phyloP scores from a whole-genome alignment of 306 rosid species.

The Quercus alba region DNA sequence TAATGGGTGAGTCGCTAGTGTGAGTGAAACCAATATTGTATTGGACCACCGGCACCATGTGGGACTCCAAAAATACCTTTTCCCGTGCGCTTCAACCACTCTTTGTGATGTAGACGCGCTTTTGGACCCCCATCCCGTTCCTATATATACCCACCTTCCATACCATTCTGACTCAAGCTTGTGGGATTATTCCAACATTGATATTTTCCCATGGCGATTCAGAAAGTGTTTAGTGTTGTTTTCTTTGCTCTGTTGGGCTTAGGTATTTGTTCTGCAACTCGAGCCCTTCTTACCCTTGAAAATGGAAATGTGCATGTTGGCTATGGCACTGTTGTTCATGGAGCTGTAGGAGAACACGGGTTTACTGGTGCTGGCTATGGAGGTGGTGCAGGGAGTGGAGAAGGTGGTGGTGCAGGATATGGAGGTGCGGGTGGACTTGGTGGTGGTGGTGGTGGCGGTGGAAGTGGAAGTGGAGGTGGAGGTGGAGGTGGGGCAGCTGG shows the following conservation, averaged over 20 bases:
- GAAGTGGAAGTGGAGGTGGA: conserved; percentile 34
- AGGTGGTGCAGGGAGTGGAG: conserved; percentile 26
- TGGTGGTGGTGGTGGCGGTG: conserved; percentile 34
- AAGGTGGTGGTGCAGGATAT: conserved; percentile 18
- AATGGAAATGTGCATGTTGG: conserved; percentile 19
- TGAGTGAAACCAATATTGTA: conserved; percentile 8
- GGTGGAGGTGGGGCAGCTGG: conserved; percentile 33
- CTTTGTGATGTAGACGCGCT: conserved; percentile 22
- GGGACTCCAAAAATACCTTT: conserved; percentile 27
- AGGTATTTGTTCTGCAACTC: conserved; percentile 52
- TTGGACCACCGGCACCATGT: conserved; percentile 23
- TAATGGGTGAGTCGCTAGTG: conserved; percentile 13
- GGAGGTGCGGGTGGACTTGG: conserved; percentile 6
- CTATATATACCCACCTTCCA: conserved; percentile 47
- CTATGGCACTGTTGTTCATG: conserved; percentile 5
- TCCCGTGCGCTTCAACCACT: conserved; percentile 58
- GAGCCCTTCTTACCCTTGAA: conserved; percentile 48
- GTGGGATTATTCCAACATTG: conserved; percentile 11
- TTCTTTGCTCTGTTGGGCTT: conserved; percentile 45
- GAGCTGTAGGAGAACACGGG: conserved; percentile 23
- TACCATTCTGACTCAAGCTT: conserved; percentile 20
- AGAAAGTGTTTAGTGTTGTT: conserved; percentile 23
- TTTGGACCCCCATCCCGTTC: conserved; percentile 14
- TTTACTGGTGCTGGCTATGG: conserved; percentile 5
- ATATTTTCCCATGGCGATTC: conserved; percentile 41